These are phyloP conservation scores for Buddleja alternifolia DNA, from an alignment of 257 asterid species.

Conservation along the genomic window DNA sequence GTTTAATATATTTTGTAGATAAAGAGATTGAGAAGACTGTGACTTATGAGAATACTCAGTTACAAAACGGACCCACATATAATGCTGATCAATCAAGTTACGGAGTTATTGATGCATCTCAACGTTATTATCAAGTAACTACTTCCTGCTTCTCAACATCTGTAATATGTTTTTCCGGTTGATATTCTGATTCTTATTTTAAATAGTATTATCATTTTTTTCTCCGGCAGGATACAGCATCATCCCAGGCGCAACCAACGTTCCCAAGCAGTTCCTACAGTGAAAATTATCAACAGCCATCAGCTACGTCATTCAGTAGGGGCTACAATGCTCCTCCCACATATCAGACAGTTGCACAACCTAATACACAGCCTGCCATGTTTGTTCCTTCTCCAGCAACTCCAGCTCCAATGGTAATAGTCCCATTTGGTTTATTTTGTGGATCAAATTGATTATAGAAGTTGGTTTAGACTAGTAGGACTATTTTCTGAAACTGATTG, in stretches of 20 bases:
- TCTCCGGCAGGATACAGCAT: conserved; percentile 55
- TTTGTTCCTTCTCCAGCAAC: conserved; percentile 78
- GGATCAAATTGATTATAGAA: neutral
- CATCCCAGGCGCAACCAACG: conserved; percentile 51
- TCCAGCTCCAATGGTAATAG: conserved; percentile 57
- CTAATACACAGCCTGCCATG: conserved; percentile 55
- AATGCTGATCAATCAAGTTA: conserved; percentile 43
- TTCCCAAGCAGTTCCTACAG: conserved; percentile 57
- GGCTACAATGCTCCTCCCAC: conserved; percentile 56
- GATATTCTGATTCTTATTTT: conserved; percentile 20
- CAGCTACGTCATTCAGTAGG: conserved; percentile 43
- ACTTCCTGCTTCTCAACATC: neutral
- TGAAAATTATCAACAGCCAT: conserved; percentile 66
- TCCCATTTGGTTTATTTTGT: conserved; percentile 26
- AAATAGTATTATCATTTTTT: conserved; percentile 12
- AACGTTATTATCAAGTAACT: conserved; percentile 48
- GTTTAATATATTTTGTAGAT: conserved; percentile 35
- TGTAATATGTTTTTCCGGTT: neutral
- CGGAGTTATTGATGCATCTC: conserved; percentile 45
- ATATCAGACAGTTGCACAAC: conserved; percentile 61
- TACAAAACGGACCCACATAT: conserved; percentile 39
- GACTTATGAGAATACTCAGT: conserved; percentile 38
- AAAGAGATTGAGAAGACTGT: conserved; percentile 34
- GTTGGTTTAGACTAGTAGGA: conserved; percentile 9
- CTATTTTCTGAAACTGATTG: conserved; percentile 16